Evolutionary conservation across 257 asterid species (phyloP).

Genomic region (Nicotiana tomentosiformis): DNA sequence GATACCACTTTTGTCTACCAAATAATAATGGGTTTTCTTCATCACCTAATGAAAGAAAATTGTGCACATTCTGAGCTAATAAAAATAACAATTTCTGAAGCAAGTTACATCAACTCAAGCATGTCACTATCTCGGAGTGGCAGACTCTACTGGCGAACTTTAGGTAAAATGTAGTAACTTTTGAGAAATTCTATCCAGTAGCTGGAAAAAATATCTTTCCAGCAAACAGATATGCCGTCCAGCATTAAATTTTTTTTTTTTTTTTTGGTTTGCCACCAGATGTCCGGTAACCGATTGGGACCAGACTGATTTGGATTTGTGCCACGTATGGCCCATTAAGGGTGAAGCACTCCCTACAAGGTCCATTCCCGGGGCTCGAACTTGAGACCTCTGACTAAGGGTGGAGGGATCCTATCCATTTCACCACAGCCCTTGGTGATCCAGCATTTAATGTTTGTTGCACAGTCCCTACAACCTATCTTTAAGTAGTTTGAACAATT

Average conservation of each 20-base stretch:
- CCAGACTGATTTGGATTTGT: too few species aligned
- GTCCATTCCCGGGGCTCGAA: too few species aligned
- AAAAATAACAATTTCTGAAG: background rate
- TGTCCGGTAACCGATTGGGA: too few species aligned
- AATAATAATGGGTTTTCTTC: conserved; percentile 94
- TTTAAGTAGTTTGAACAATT: too few species aligned
- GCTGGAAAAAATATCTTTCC: background rate
- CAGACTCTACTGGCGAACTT: background rate
- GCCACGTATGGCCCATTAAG: too few species aligned
- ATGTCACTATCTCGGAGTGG: background rate
- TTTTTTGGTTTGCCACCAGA: too few species aligned
- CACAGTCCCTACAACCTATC: background rate
- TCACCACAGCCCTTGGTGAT: background rate
- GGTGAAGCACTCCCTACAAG: too few species aligned
- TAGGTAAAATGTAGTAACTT: background rate
- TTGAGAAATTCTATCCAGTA: background rate
- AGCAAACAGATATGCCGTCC: background rate
- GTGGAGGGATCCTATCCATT: too few species aligned
- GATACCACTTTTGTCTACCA: conserved; percentile 68
- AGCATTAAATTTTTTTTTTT: too few species aligned
- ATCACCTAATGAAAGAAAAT: conserved; percentile 56
- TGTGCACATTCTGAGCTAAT: background rate
- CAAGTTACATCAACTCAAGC: background rate
- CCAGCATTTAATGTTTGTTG: background rate
- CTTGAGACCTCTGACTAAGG: too few species aligned